These are phyloP conservation scores for Cucurbita argyrosperma DNA, from an alignment of 306 rosid genomes.

Conservation along the genomic window DNA sequence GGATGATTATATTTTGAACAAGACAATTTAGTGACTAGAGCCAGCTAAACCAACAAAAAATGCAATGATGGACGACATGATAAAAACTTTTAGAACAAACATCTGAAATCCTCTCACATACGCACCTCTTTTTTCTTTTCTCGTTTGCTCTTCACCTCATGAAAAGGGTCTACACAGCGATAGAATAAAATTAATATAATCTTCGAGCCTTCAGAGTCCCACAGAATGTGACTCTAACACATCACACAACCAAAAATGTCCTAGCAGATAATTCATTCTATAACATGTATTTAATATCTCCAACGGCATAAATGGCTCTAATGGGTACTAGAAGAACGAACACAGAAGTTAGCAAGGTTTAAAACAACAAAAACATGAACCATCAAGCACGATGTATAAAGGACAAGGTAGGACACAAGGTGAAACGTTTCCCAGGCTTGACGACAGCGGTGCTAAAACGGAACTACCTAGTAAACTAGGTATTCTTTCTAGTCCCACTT, in stretches of 20 bases:
- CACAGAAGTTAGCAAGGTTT: background rate
- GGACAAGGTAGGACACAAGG: background rate
- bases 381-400: background rate
- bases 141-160: constrained; percentile 97
- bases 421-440: background rate
- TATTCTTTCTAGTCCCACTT: background rate
- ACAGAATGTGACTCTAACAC: background rate
- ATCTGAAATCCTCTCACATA: constrained; percentile 4
- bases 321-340: background rate
- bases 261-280: background rate
- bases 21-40: background rate
- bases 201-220: background rate
- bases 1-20: background rate
- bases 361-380: background rate
- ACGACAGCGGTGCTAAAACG: too few species aligned
- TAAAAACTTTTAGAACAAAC: background rate
- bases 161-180: constrained; percentile 75
- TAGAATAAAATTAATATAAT: background rate
- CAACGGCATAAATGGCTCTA: background rate
- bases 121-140: constrained; percentile 96
- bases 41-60: background rate
- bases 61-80: background rate
- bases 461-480: background rate
- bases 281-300: background rate
- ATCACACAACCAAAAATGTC: background rate